Evolutionary conservation across 2,329 filamentous ascomycete species (phyloP).

Genomic region (Fusarium kyushuense): DNA sequence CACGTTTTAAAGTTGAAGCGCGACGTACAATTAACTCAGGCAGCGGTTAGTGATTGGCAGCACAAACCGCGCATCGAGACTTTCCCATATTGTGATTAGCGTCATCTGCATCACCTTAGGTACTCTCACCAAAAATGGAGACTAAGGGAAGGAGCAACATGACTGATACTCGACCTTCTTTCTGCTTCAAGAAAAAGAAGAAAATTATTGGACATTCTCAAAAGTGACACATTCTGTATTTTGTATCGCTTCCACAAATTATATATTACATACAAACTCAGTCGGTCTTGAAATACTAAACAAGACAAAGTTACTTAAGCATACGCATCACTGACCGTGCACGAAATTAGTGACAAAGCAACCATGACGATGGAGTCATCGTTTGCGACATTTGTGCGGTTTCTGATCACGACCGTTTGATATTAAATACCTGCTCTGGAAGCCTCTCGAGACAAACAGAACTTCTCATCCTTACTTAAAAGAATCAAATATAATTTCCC

Average conservation of each 20-base stretch:
- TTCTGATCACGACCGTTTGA: conserved; percentile 44
- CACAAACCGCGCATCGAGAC: conserved; percentile 3
- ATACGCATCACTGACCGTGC: conserved; percentile 19
- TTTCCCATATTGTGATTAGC: conserved; percentile 16
- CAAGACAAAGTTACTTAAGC: background rate
- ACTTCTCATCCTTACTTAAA: conserved; percentile 9
- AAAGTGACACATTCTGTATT: background rate
- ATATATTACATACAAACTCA: background rate
- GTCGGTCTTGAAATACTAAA: background rate
- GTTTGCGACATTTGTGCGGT: conserved; percentile 54
- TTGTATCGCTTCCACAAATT: background rate
- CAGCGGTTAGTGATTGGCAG: background rate
- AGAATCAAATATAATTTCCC: background rate
- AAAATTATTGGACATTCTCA: background rate
- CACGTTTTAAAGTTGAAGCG: background rate
- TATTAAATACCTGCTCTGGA: conserved; percentile 33
- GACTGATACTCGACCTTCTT: background rate
- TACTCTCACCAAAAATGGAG: background rate
- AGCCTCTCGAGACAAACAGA: conserved; percentile 21
- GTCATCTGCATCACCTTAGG: background rate
- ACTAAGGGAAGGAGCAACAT: background rate
- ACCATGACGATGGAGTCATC: conserved; percentile 31
- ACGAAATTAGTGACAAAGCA: conserved; percentile 32
- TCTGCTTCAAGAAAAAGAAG: background rate
- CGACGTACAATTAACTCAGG: conserved; percentile 10